Percentiles rank a stretch among this genome's conserved stretches.
These are phyloP conservation scores for Aspergillus sp. DNA, from an alignment of 2,329 filamentous ascomycete genomes.

Conservation along the genomic window DNA sequence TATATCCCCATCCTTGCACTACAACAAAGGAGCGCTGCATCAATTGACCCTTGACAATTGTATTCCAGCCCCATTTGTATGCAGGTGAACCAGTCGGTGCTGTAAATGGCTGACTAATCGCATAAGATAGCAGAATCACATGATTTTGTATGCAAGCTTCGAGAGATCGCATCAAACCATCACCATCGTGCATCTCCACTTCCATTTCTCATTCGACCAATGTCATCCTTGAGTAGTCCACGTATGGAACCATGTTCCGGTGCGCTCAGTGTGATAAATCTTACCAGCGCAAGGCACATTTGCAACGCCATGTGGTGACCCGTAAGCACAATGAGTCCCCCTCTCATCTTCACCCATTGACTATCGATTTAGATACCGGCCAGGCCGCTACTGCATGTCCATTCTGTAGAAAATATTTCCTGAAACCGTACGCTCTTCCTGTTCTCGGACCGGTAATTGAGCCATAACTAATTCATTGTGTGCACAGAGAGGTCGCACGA, in stretches of 20 bases:
- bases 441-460: neutral
- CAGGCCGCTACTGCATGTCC: slow-evolving; percentile 26
- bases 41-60: neutral
- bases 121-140: neutral
- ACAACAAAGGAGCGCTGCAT: neutral
- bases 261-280: slow-evolving; percentile 30
- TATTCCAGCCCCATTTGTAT: neutral
- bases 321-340: slow-evolving; percentile 18
- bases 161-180: neutral
- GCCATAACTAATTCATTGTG: neutral
- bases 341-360: neutral
- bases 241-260: slow-evolving; percentile 23
- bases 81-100: neutral
- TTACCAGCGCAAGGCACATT: slow-evolving; percentile 30
- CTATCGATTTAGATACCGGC: slow-evolving; percentile 23
- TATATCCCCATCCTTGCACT: neutral
- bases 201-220: neutral
- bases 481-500: slow-evolving; percentile 28
- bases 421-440: slow-evolving; percentile 23
- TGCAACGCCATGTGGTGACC: slow-evolving; percentile 29
- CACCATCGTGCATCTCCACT: neutral
- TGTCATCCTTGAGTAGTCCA: neutral
- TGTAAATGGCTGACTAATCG: neutral
- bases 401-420: slow-evolving; percentile 30
- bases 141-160: neutral